Conservation (phyloP, 1,284 basidiomycete genomes). For the Ganoderma leucocontextum region DNA sequence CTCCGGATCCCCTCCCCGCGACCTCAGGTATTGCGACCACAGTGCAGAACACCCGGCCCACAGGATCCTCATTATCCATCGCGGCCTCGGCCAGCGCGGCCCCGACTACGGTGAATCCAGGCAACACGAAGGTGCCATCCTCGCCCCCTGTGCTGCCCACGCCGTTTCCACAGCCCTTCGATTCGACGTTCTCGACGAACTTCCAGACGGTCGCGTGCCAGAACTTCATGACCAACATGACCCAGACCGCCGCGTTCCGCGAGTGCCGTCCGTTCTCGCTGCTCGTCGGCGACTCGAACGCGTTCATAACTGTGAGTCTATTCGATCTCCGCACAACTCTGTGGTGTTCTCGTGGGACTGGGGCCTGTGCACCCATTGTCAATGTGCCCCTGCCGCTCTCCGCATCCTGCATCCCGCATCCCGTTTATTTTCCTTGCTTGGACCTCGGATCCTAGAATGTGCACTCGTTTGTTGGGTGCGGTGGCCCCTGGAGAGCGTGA, state of each 20-base stretch:
- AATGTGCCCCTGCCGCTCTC: not conserved
- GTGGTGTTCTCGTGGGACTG: constrained; percentile 4
- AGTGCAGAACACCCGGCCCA: constrained; percentile 21
- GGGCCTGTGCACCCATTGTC: not conserved
- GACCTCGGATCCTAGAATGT: not conserved
- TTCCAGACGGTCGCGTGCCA: constrained; percentile 71
- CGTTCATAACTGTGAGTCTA: constrained; percentile 62
- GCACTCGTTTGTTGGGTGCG: not conserved
- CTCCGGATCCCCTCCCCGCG: constrained; percentile 30
- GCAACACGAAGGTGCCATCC: constrained; percentile 39
- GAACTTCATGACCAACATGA: constrained; percentile 79
- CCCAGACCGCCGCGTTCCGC: constrained; percentile 63
- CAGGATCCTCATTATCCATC: constrained; percentile 23
- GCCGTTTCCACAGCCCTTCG: constrained; percentile 82
- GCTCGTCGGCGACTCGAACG: constrained; percentile 63
- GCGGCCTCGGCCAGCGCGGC: constrained; percentile 24
- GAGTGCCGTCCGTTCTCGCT: constrained; percentile 81
- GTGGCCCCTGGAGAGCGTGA: not conserved
- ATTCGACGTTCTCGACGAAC: constrained; percentile 65
- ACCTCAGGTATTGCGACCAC: constrained; percentile 22
- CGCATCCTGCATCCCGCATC: not conserved
- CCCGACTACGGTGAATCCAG: constrained; percentile 15
- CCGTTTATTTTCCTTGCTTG: not conserved
- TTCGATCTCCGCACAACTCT: constrained; percentile 24
- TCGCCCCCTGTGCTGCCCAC: constrained; percentile 60